Base-by-base conservation (phyloP, 2,329 filamentous ascomycete species). In the Penicillium vulpinum region DNA sequence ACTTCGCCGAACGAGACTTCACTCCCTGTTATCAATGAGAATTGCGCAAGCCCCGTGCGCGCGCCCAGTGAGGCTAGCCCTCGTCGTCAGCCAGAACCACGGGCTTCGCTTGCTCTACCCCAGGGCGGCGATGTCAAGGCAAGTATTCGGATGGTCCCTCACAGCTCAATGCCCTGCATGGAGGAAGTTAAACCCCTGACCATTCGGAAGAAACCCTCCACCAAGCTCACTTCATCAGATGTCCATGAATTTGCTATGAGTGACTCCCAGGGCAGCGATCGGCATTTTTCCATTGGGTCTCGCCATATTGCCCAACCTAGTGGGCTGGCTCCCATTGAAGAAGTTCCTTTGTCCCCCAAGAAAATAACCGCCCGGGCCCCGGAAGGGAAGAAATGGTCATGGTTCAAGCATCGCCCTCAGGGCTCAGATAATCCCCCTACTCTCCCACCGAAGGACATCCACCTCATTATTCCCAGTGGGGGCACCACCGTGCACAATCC, bases 101-200 rank as follows among this genome's bases (percentile, higher is more conserved):
- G 55, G 11, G 28, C 16, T n/a, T 49, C 47, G 11, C 29, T 38
- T 11, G 21, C 46, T 4, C 16, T 49, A 3, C 50, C n/a, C 26
- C 59, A 52, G 15, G 29, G 24, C 3, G 41, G 45, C 21, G 66
- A 75, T 50, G 65, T 63, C 11, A 75, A 67, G 54, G 72, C 76
- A 29, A 86, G 84, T 0, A 83, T 87, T 41, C 79, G 85, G 13
- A 73, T 87, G 61, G 83, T 87, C 3, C 77, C 81, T 28, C 77
- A 79, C 10, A 81, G 81, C 35, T 80, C 82, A 5, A 67, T 78
- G 10, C 76, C 73, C 4, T 77, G 75, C 6, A 74, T 77, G 26
- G 69, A 70, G 29, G 73, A 71, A 16, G 67, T 83, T 8, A 81
- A 80, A 38, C 82, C 84, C 2, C 73, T 86, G 44, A 82, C 80